Conservation (phyloP, 129 eudicot genomes). For the Kitagawia praeruptora region DNA sequence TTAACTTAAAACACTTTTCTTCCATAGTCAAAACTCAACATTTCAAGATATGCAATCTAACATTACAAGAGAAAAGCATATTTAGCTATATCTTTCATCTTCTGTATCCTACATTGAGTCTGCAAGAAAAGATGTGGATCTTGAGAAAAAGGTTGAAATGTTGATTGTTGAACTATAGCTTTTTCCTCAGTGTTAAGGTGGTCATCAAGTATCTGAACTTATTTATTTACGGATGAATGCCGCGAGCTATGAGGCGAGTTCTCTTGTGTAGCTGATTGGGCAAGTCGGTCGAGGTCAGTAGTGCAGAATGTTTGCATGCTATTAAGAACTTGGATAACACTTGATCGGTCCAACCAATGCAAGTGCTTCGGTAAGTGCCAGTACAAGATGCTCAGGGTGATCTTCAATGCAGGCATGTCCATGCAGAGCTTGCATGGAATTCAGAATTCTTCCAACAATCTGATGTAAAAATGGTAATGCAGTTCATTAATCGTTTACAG, state of each 20-base stretch:
- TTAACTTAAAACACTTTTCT: neutral
- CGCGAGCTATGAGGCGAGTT: neutral
- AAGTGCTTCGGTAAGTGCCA: slow-evolving; percentile 61
- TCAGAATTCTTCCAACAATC: slow-evolving; percentile 81
- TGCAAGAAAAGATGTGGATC: neutral
- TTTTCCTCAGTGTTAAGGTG: neutral
- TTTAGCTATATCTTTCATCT: neutral
- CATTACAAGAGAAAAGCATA: neutral
- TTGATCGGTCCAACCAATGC: slow-evolving; percentile 79
- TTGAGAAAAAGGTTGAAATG: neutral
- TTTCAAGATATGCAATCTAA: neutral
- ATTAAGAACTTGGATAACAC: slow-evolving; percentile 23
- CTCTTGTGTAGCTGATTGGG: neutral
- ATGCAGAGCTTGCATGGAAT: slow-evolving; percentile 41
- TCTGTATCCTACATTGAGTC: neutral
- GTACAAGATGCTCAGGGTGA: slow-evolving; percentile 53
- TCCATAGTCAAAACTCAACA: neutral
- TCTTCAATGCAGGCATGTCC: slow-evolving; percentile 54
- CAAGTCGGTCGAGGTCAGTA: neutral
- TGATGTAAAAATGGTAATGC: slow-evolving; percentile 15
- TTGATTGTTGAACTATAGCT: neutral
- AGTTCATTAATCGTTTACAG: neutral
- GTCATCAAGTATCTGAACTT: neutral
- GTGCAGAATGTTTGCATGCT: neutral
- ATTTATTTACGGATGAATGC: neutral